phyloP scores from a whole-genome alignment of 2,329 filamentous ascomycete species.

The Byssoonygena ceratinophila region DNA sequence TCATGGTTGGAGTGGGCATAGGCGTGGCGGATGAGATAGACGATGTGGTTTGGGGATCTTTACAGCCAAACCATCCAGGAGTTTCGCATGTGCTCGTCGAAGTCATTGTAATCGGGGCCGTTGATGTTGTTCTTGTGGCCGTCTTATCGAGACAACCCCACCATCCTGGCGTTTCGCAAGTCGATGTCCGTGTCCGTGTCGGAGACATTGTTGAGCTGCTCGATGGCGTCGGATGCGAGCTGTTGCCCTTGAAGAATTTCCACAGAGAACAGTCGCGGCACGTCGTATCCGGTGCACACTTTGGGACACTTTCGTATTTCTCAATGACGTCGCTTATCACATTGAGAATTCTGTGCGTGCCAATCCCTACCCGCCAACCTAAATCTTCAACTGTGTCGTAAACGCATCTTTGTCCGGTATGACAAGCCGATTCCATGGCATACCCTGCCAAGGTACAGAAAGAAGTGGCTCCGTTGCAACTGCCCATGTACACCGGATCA shows the following conservation, averaged over 20 bases:
- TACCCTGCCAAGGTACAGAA: conserved; percentile 87
- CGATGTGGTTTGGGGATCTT: conserved; percentile 26
- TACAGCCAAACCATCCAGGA: conserved; percentile 38
- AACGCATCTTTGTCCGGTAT: conserved; percentile 74
- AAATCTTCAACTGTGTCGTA: conserved; percentile 89
- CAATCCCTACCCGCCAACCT: conserved; percentile 82
- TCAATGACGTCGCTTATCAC: conserved; percentile 82
- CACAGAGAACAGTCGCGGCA: conserved; percentile 86
- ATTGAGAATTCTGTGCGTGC: conserved; percentile 77
- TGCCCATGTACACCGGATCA: conserved; percentile 88
- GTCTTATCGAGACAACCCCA: conserved; percentile 55
- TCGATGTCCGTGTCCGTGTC: conserved; percentile 64
- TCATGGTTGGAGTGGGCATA: conserved; percentile 2
- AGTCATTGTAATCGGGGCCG: conserved; percentile 23
- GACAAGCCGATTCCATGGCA: conserved; percentile 85
- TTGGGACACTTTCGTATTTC: conserved; percentile 68
- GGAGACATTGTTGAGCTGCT: conserved; percentile 47
- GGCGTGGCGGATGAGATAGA: conserved; percentile 21
- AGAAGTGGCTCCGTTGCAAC: conserved; percentile 80
- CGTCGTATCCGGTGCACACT: conserved; percentile 63
- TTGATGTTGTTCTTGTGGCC: conserved; percentile 29
- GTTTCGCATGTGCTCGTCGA: conserved; percentile 33
- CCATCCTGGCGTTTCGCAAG: conserved; percentile 87
- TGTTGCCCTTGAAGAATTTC: conserved; percentile 93
- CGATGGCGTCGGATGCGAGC: conserved; percentile 62